Conservation (phyloP, 2,329 filamentous ascomycete species). For the Rutstroemia sp. region DNA sequence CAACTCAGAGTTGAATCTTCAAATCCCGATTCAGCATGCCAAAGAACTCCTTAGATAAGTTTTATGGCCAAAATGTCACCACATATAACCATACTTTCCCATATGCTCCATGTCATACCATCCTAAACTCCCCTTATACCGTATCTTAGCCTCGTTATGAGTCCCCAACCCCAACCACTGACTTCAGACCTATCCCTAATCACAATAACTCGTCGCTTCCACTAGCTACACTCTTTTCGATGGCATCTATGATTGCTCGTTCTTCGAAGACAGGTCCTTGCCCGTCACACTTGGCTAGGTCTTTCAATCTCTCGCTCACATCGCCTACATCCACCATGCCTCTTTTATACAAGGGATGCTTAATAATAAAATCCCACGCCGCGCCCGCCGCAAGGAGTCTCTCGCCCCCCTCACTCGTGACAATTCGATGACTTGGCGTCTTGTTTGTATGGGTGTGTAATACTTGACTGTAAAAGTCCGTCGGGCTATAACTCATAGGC, state of each 20-base stretch:
- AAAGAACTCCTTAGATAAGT: conserved; percentile 2
- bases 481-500: conserved; percentile 64
- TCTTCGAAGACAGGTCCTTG: conserved; percentile 86
- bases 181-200: conserved; percentile 15
- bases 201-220: conserved; percentile 72
- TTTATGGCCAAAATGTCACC: not conserved
- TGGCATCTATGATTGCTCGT: conserved; percentile 61
- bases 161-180: no score
- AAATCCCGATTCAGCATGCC: not conserved
- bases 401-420: conserved; percentile 61
- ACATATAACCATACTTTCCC: not conserved
- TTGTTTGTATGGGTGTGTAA: conserved; percentile 55
- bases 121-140: conserved; percentile 6
- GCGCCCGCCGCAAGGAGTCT: conserved; percentile 66
- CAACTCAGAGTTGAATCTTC: no score
- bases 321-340: conserved; percentile 75
- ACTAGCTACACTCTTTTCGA: conserved; percentile 69
- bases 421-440: conserved; percentile 60
- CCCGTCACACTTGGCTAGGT: conserved; percentile 72
- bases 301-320: conserved; percentile 73
- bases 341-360: conserved; percentile 66
- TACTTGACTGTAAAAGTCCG: conserved; percentile 61
- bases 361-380: conserved; percentile 85
- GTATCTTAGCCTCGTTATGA: not conserved
- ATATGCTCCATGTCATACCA: conserved; percentile 1